Base-by-base conservation (phyloP, 306 rosid species). In the Arachis stenosperma region DNA sequence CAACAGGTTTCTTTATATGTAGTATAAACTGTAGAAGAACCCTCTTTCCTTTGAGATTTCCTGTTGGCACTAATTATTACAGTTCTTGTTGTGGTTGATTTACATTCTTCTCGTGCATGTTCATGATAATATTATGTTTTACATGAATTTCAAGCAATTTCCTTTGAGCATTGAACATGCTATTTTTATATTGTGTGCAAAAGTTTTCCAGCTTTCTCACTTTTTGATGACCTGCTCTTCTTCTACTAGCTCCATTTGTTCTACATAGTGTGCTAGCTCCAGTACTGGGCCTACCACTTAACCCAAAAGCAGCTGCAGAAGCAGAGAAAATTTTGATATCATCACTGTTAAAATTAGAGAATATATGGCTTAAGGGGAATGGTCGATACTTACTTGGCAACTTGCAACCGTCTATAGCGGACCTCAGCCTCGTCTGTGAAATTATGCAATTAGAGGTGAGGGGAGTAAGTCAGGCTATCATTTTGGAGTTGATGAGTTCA, bases 361-460 rank as follows among this genome's bases (percentile, higher is more conserved):
- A 88, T 29, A 36, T 94, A 68, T 89, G 95, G 96, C 91, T 91
- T 67, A 83, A 89, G 77, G 91, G 83, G 63, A 70, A 82, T 3
- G 91, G 92, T 0, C 84, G 22, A 27, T 93, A 80, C 82, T 86
- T 93, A 88, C 81, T 90, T 14, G 93, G 97, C 71, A 87, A 91
- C 77, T 22, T 78, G 11, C 88, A 72, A 70, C 96, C 97, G 36
- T 86, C 96, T 65, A 89, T 90, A 67, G 97, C 93, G 39, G 97
- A 93, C 77, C 89, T 89, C 71, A 87, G 93, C 71, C 55, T 87
- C 75, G 97, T 86, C 69, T 89, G 98, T 5, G 96, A 92, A 81
- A 81, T 88, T 57, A 90, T 73, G 95, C 91, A 92, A 75, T 86
- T 92, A 48, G 91, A 90, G 96, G 98, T 93, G 90, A 65, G 52